Evolutionary conservation across 2,329 filamentous ascomycete species (phyloP).

Genomic region (Mollisiaceae sp.): DNA sequence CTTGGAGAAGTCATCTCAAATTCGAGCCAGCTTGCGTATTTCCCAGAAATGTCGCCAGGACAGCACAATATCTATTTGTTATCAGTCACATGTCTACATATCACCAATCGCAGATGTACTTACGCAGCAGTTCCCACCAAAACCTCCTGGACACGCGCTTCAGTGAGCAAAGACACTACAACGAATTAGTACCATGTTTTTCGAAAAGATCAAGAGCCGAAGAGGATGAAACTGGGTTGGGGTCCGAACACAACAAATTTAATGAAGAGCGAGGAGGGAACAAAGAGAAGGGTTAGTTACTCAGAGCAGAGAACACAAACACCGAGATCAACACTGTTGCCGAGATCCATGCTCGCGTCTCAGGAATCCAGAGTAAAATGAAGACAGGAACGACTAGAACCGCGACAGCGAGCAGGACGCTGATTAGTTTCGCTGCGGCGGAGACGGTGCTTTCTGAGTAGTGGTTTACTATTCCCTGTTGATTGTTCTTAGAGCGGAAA

Average conservation of each 20-base stretch:
- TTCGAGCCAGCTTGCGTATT: background rate
- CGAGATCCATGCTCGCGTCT: slow-evolving; percentile 6
- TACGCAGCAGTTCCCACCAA: slow-evolving; percentile 20
- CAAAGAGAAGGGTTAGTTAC: no score
- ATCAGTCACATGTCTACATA: background rate
- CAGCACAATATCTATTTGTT: slow-evolving; percentile 14
- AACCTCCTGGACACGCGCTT: slow-evolving; percentile 8
- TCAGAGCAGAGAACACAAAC: slow-evolving; percentile 12
- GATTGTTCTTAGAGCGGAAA: background rate
- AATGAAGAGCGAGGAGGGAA: no score
- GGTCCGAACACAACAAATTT: no score
- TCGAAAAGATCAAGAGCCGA: no score
- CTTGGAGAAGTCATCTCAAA: background rate
- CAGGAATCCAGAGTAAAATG: slow-evolving; percentile 18
- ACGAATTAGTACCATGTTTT: no score
- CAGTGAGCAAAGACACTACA: slow-evolving; percentile 9
- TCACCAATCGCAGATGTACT: background rate
- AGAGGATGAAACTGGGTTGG: no score
- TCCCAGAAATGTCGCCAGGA: slow-evolving; percentile 12
- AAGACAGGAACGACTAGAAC: slow-evolving; percentile 16
- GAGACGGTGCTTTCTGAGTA: background rate
- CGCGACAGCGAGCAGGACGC: slow-evolving; percentile 7
- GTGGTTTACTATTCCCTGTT: background rate
- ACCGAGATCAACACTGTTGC: slow-evolving; percentile 15
- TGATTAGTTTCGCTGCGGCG: slow-evolving; percentile 6